Conservation (phyloP, 169 alveolate genomes). For the Plasmodium coatneyi region DNA sequence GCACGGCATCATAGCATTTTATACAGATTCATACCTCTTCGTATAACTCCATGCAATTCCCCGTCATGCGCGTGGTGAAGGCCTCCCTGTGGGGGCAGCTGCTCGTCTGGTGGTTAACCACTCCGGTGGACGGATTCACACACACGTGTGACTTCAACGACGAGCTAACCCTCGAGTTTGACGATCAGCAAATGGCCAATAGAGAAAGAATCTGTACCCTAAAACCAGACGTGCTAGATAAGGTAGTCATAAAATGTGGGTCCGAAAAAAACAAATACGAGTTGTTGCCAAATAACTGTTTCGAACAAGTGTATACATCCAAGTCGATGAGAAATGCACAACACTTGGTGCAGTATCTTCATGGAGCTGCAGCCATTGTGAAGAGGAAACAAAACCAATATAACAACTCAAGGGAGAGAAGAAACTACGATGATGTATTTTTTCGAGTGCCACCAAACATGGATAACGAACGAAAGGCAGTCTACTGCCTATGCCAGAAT, state of each 20-base stretch:
- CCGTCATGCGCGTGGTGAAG: not conserved
- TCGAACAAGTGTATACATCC: constrained; percentile 8
- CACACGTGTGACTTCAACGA: constrained; percentile 52
- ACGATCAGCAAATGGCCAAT: not conserved
- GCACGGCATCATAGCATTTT: no score
- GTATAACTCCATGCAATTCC: no score
- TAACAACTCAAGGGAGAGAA: not conserved
- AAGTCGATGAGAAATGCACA: not conserved
- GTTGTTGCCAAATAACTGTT: constrained; percentile 31
- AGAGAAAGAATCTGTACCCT: not conserved
- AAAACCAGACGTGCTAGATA: not conserved
- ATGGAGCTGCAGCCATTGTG: not conserved
- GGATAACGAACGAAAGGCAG: not conserved
- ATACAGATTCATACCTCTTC: no score
- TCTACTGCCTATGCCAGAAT: constrained; percentile 35
- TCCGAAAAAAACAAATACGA: constrained; percentile 1
- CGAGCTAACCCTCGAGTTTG: not conserved
- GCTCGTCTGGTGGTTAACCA: not conserved
- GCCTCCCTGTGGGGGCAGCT: not conserved
- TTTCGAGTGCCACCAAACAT: constrained; percentile 45
- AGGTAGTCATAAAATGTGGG: constrained; percentile 41
- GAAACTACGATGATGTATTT: not conserved
- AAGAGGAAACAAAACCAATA: not conserved
- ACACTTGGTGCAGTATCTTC: not conserved
- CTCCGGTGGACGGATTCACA: not conserved